Percentiles rank a stretch among this genome's conserved stretches.
Evolutionary conservation across 139 green algal species (phyloP).

Genomic region (Closterium sp.): DNA sequence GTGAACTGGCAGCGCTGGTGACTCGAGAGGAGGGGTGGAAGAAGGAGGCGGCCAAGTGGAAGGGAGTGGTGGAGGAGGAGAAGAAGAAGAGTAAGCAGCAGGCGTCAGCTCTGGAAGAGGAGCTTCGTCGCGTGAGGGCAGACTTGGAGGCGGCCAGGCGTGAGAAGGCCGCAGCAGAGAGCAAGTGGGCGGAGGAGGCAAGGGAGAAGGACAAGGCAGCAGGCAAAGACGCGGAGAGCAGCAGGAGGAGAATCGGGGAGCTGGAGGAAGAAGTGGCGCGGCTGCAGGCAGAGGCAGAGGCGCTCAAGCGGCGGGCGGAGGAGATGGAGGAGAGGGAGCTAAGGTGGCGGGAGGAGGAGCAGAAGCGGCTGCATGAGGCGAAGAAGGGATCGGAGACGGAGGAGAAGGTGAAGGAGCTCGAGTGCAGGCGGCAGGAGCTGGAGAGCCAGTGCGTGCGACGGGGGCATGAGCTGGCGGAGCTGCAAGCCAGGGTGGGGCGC

Average conservation of each 20-base stretch:
- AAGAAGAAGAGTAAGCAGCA: background rate
- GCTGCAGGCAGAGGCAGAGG: background rate
- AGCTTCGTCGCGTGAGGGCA: background rate
- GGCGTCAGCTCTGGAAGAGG: background rate
- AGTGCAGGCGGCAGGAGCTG: background rate
- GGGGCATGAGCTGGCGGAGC: background rate
- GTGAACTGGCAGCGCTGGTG: background rate
- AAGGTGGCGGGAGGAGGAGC: background rate
- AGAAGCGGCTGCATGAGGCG: background rate
- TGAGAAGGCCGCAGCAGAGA: background rate
- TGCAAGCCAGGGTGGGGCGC: background rate
- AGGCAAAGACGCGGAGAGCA: background rate
- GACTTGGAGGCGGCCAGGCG: background rate
- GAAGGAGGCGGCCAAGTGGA: background rate
- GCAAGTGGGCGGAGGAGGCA: background rate
- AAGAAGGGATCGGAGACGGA: background rate
- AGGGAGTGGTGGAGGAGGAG: background rate
- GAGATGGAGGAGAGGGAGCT: background rate
- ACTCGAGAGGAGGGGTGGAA: background rate
- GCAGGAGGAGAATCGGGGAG: background rate
- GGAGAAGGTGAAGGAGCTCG: background rate
- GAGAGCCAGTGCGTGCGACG: background rate
- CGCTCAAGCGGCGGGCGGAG: background rate
- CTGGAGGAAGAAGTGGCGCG: background rate
- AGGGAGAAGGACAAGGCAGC: background rate